Conservation (phyloP, 192 early-diverging fungal genomes). For the Backusella liffmaniae region DNA sequence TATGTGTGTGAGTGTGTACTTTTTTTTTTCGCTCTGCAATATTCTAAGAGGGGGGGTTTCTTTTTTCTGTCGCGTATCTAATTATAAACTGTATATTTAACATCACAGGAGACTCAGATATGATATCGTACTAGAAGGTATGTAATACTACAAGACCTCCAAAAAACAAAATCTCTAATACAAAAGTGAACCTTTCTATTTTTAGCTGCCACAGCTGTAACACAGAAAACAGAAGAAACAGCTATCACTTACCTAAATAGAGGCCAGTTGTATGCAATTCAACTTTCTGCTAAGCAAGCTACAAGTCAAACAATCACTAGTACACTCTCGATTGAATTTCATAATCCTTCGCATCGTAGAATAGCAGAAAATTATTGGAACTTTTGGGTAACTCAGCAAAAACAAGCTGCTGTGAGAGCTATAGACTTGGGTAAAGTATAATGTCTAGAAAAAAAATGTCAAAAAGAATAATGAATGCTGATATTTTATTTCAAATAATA, state of each 20-base stretch:
- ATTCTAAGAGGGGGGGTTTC: neutral
- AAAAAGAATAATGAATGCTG: neutral
- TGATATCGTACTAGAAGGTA: conserved; percentile 26
- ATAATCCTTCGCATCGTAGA: conserved; percentile 66
- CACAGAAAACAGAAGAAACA: conserved; percentile 29
- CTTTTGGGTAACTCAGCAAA: conserved; percentile 73
- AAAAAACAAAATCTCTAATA: neutral
- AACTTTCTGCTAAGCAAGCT: conserved; percentile 47
- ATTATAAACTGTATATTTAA: neutral
- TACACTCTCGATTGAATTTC: conserved; percentile 63
- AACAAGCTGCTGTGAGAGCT: conserved; percentile 56
- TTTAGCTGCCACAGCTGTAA: conserved; percentile 28
- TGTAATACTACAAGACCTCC: neutral
- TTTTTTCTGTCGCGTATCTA: neutral
- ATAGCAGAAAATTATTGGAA: conserved; percentile 65
- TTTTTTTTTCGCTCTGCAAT: neutral
- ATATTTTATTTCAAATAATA: neutral
- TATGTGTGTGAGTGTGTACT: neutral
- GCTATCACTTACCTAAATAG: conserved; percentile 28
- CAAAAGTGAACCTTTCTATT: neutral
- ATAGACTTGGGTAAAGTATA: conserved; percentile 56
- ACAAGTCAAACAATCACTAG: conserved; percentile 50
- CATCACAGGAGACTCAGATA: conserved; percentile 12
- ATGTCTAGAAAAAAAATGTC: neutral
- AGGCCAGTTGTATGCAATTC: conserved; percentile 62